These are phyloP conservation scores for Verticillium dahliae DNA, from an alignment of 2,329 filamentous ascomycete genomes.

Conservation along the genomic window DNA sequence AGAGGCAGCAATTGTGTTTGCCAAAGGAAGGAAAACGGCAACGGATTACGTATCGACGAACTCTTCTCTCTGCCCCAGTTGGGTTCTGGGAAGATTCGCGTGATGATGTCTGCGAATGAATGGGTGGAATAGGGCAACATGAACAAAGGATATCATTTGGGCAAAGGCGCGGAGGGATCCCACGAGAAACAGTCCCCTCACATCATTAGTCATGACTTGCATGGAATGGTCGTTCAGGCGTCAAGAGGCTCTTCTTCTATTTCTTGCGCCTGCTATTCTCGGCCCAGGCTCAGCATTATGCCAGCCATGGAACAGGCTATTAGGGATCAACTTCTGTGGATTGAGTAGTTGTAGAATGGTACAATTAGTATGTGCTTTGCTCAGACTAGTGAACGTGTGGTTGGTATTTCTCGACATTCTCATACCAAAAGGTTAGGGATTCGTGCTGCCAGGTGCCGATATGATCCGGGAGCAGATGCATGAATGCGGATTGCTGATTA, in stretches of 20 bases:
- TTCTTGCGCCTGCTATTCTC: background rate
- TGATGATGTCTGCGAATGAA: conserved; percentile 3
- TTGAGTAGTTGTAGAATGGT: background rate
- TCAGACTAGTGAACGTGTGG: background rate
- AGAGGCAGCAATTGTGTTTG: background rate
- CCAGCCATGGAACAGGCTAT: background rate
- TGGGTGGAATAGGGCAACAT: conserved; percentile 2
- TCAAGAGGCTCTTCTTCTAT: conserved; percentile 5
- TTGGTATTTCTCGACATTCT: background rate
- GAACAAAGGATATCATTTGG: background rate
- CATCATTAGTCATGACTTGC: conserved; percentile 6
- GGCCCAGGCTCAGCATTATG: background rate
- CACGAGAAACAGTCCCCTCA: background rate
- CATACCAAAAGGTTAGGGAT: too few species aligned
- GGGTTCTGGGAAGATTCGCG: conserved; percentile 4
- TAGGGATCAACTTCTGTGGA: background rate
- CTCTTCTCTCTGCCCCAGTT: background rate
- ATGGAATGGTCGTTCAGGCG: conserved; percentile 13
- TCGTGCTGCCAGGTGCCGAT: too few species aligned
- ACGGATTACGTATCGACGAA: background rate
- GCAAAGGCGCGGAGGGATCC: conserved; percentile 4
- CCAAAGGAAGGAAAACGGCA: background rate
- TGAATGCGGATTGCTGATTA: too few species aligned
- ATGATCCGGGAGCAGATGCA: too few species aligned
- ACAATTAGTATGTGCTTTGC: background rate